These are phyloP conservation scores for Dryadomyces quercus-mongolicae DNA, from an alignment of 2,329 filamentous ascomycete species.

Conservation along the genomic window DNA sequence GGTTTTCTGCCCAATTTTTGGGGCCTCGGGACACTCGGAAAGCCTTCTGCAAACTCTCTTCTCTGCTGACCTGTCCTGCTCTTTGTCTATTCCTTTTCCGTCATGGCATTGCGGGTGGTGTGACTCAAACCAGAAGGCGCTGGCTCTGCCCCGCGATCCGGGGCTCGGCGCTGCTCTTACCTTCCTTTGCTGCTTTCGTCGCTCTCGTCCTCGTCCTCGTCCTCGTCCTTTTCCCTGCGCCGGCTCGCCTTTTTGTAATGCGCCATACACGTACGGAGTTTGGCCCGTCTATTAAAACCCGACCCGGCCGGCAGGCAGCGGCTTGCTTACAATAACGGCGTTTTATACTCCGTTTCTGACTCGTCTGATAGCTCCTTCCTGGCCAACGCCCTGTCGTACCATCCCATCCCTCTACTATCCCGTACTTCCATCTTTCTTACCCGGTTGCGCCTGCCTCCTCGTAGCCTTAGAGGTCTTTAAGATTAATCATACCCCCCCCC, in stretches of 20 bases:
- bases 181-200: background rate
- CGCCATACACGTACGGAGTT: too few species aligned
- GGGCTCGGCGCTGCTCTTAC: background rate
- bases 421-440: background rate
- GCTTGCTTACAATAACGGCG: background rate
- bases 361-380: background rate
- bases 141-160: background rate
- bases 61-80: background rate
- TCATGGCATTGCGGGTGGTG: background rate
- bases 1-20: background rate
- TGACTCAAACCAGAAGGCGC: background rate
- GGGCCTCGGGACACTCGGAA: background rate
- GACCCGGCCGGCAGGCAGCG: too few species aligned
- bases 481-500: background rate
- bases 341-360: too few species aligned
- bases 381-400: background rate
- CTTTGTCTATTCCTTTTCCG: conserved; percentile 1
- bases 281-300: too few species aligned
- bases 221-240: too few species aligned
- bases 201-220: background rate
- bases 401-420: background rate
- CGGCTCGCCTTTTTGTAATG: too few species aligned
- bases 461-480: background rate
- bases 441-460: background rate
- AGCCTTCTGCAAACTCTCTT: background rate